Evolutionary conservation across 2,329 filamentous ascomycete species (phyloP), one percentile per base, ranked within the genome.

Genomic region (Aspergillus clavatus): DNA sequence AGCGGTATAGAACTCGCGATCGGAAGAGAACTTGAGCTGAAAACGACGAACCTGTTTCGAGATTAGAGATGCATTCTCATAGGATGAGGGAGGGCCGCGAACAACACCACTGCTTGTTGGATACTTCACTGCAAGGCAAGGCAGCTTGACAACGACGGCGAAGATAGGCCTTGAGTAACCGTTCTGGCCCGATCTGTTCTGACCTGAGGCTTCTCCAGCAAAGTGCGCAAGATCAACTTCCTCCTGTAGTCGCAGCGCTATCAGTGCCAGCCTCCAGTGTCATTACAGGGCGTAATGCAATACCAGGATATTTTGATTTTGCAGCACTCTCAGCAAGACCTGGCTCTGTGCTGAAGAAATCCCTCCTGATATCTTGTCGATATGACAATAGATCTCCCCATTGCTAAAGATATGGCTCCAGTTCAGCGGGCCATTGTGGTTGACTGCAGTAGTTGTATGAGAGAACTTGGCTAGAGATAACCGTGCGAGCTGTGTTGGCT

Each of bases 111-210:
- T 57, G 50, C 45, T 55, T 52, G 45, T 44, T 46, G 52, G 29
- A 52, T 72, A 74, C 48, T 72, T 72, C 33, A 74, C 62, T 21
- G 72, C 72, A 28, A 74, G 59, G 48, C 67, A 71, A n/a, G 72
- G 72, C 7, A 59, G 56, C 51, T 71, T 72, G 24, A 73, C 67
- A 24, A 74, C 62, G 12, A 74, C 62, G 8, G 67, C 63, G 40
- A 72, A 68, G 5, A 51, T 39, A 16, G 66, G 55, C 35, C 60
- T 69, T 22, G 49, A 44, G 14, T 49, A 49, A 12, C 40, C 33
- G 39, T 52, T 54, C 28, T 57, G 55, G 7, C 33, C 46, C 1
- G 55, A 44, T 6, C 48, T 46, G 3, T 42, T 18, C 14, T 60
- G 52, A 22, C 41, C 47, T 3, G 50, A 35, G 23, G 57, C 52